These are phyloP conservation scores for Fistulinella prunicolor DNA, from an alignment of 768 basidiomycete species.

Conservation along the genomic window DNA sequence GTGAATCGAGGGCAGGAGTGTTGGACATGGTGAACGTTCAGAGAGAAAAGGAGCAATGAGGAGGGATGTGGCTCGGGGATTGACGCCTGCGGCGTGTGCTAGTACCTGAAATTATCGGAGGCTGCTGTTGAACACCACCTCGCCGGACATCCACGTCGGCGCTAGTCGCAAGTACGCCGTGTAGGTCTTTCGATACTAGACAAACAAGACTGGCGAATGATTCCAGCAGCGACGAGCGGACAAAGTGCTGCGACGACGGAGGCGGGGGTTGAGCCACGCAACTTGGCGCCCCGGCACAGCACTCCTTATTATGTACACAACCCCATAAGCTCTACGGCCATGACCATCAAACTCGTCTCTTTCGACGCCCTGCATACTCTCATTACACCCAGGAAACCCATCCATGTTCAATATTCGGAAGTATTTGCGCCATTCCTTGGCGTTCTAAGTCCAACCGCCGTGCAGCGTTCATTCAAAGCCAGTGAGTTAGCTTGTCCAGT, in stretches of 20 bases:
- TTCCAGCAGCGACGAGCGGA: constrained; percentile 3
- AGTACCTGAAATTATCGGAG: constrained; percentile 7
- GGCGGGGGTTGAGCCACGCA: constrained; percentile 7
- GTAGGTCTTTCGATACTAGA: neutral
- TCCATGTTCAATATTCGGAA: constrained; percentile 60
- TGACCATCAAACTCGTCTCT: constrained; percentile 55
- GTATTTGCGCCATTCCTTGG: constrained; percentile 68
- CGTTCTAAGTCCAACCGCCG: constrained; percentile 46
- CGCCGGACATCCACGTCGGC: constrained; percentile 17
- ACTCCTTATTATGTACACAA: neutral
- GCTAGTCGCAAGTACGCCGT: constrained; percentile 15
- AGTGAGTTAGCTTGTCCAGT: constrained; percentile 34
- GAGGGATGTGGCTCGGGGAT: constrained; percentile 17
- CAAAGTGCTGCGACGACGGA: constrained; percentile 12
- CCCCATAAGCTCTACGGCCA: neutral
- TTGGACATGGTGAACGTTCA: constrained; percentile 29
- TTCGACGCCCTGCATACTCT: constrained; percentile 81
- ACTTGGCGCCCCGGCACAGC: neutral
- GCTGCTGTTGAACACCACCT: constrained; percentile 13
- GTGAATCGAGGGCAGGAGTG: constrained; percentile 27
- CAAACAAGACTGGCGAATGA: neutral
- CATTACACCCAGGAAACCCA: constrained; percentile 62
- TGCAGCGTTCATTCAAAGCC: constrained; percentile 58
- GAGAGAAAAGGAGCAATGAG: constrained; percentile 13
- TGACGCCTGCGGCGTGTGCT: constrained; percentile 31